Percentiles rank a stretch among this genome's conserved stretches.
Evolutionary conservation across 139 green algal species (phyloP).

Genomic region (Trebouxia sp.): DNA sequence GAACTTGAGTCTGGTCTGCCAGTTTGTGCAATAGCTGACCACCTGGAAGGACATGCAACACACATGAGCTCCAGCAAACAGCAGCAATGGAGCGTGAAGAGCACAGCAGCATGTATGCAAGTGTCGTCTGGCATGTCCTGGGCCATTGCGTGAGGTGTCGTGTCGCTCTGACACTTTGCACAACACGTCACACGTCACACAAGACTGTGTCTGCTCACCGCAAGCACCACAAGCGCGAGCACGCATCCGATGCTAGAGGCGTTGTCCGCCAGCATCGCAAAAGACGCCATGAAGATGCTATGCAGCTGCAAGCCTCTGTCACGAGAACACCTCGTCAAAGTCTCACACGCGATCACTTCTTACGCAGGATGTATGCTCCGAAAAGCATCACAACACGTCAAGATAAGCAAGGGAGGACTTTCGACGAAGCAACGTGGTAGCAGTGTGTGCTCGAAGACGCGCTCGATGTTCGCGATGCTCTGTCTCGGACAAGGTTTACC

Average conservation of each 20-base stretch:
- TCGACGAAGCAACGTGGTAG: too few species aligned
- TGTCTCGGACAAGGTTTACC: neutral
- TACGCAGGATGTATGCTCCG: too few species aligned
- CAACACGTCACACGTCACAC: neutral
- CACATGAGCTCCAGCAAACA: neutral
- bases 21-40: constrained; percentile 8
- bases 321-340: neutral
- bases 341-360: neutral
- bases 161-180: neutral
- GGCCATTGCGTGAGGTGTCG: too few species aligned
- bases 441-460: too few species aligned
- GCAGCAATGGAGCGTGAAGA: too few species aligned
- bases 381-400: neutral
- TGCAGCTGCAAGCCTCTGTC: neutral
- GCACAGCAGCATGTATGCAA: too few species aligned
- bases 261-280: neutral
- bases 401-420: too few species aligned
- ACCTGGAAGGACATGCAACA: neutral
- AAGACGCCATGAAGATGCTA: neutral
- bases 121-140: too few species aligned
- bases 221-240: neutral
- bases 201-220: neutral
- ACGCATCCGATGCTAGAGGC: neutral
- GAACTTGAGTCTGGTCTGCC: neutral
- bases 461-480: neutral